Evolutionary conservation across 2,329 filamentous ascomycete genomes (phyloP).

Genomic region (Biscogniauxia mediterranea): DNA sequence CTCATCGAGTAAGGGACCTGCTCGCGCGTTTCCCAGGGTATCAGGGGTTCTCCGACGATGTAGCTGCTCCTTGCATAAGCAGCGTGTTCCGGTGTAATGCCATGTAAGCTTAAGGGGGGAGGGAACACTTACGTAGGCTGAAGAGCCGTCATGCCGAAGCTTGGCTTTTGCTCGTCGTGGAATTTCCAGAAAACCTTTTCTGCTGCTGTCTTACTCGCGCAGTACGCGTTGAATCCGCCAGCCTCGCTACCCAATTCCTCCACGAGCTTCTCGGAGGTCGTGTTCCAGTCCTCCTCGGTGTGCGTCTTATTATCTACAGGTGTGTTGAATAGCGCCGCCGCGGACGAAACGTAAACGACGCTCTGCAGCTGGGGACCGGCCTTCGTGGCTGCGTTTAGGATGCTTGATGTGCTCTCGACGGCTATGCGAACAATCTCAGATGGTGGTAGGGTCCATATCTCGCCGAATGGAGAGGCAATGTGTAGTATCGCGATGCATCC

Average conservation of each 20-base stretch:
- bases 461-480: slow-evolving; percentile 25
- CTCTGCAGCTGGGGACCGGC: slow-evolving; percentile 21
- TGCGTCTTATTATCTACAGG: slow-evolving; percentile 19
- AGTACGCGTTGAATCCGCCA: slow-evolving; percentile 24
- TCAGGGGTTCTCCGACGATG: slow-evolving; percentile 27
- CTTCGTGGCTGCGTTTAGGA: slow-evolving; percentile 24
- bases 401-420: slow-evolving; percentile 18
- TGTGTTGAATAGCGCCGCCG: slow-evolving; percentile 24
- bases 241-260: slow-evolving; percentile 17
- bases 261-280: slow-evolving; percentile 18
- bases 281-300: slow-evolving; percentile 30
- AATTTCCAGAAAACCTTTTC: slow-evolving; percentile 29
- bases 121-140: slow-evolving; percentile 24
- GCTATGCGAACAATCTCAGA: slow-evolving; percentile 25
- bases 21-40: slow-evolving; percentile 23
- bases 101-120: neutral
- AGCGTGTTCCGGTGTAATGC: neutral
- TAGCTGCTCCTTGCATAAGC: slow-evolving; percentile 18
- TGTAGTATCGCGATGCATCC: slow-evolving; percentile 30
- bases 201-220: slow-evolving; percentile 28
- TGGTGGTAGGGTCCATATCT: slow-evolving; percentile 21
- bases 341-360: slow-evolving; percentile 28
- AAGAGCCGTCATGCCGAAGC: slow-evolving; percentile 26
- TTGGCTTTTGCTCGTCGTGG: slow-evolving; percentile 20
- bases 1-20: slow-evolving; percentile 23